Conservation (phyloP, 2,329 filamentous ascomycete genomes). For the Chaetomiaceae sp. region DNA sequence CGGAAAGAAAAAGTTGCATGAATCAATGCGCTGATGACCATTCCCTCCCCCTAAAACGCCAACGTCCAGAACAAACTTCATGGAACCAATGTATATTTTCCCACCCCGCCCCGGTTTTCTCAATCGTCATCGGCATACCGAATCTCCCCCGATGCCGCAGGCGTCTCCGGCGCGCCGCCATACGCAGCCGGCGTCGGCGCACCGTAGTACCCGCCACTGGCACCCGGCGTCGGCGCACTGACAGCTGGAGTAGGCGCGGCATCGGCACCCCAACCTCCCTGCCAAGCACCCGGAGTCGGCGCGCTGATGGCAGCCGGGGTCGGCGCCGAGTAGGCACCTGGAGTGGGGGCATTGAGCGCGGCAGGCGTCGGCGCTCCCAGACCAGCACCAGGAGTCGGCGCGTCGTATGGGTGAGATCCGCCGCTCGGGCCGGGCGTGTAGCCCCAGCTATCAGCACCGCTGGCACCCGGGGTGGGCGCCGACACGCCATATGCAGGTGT, state of each 20-base stretch:
- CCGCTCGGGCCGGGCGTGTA: slow-evolving; percentile 49
- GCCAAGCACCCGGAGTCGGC: slow-evolving; percentile 58
- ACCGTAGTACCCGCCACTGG: slow-evolving; percentile 53
- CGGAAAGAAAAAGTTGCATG: neutral
- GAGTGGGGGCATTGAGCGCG: slow-evolving; percentile 64
- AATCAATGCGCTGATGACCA: slow-evolving; percentile 2
- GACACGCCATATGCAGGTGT: slow-evolving; percentile 68
- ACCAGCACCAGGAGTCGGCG: slow-evolving; percentile 59
- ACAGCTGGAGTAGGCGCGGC: slow-evolving; percentile 62
- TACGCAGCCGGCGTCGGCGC: slow-evolving; percentile 63
- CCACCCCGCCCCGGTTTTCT: neutral
- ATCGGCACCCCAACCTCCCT: slow-evolving; percentile 55
- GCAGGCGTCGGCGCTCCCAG: slow-evolving; percentile 58
- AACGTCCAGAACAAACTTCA: neutral
- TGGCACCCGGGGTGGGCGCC: slow-evolving; percentile 54
- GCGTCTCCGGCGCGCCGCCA: slow-evolving; percentile 51
- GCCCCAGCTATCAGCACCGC: slow-evolving; percentile 56
- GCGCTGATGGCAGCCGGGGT: slow-evolving; percentile 60
- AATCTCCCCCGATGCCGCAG: slow-evolving; percentile 51
- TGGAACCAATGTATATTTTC: neutral
- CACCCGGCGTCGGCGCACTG: slow-evolving; percentile 65
- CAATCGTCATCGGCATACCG: slow-evolving; percentile 50
- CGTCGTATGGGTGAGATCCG: slow-evolving; percentile 56
- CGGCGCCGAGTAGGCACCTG: slow-evolving; percentile 61
- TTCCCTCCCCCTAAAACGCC: neutral